These are phyloP conservation scores for Colletotrichum tanaceti DNA, from an alignment of 2,329 filamentous ascomycete species.

Conservation along the genomic window DNA sequence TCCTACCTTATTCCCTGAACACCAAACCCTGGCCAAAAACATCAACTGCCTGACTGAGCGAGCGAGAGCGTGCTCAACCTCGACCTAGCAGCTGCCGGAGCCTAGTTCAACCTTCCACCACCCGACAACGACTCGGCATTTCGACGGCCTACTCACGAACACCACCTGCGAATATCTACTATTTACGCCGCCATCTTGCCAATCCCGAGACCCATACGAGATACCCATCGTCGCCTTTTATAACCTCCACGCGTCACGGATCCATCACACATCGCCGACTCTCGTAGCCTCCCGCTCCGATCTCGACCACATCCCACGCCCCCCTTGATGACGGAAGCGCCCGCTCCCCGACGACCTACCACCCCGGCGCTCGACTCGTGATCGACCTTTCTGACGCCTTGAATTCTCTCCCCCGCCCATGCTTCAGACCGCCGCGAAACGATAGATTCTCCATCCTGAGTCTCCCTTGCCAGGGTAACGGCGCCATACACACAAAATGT, in stretches of 20 bases:
- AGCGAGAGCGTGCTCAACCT: slow-evolving; percentile 6
- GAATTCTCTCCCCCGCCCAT: slow-evolving; percentile 22
- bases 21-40: slow-evolving; percentile 26
- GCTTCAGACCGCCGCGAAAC: slow-evolving; percentile 17
- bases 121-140: slow-evolving; percentile 5
- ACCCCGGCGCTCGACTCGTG: slow-evolving; percentile 5
- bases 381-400: slow-evolving; percentile 14
- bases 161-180: neutral
- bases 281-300: neutral
- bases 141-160: neutral
- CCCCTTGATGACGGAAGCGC: slow-evolving; percentile 20
- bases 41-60: neutral
- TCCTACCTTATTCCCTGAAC: neutral
- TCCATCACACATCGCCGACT: too few relatives aligned
- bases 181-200: too few relatives aligned
- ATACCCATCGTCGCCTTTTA: slow-evolving; percentile 13
- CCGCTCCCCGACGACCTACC: neutral
- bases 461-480: slow-evolving; percentile 74
- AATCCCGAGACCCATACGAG: neutral
- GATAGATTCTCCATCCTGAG: slow-evolving; percentile 21
- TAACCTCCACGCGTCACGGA: neutral
- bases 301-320: slow-evolving; percentile 10
- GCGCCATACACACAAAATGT: slow-evolving; percentile 76
- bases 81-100: neutral
- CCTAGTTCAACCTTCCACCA: slow-evolving; percentile 5